These are phyloP conservation scores for Coccomyxa sp. DNA, from an alignment of 139 green algal species.

Conservation along the genomic window DNA sequence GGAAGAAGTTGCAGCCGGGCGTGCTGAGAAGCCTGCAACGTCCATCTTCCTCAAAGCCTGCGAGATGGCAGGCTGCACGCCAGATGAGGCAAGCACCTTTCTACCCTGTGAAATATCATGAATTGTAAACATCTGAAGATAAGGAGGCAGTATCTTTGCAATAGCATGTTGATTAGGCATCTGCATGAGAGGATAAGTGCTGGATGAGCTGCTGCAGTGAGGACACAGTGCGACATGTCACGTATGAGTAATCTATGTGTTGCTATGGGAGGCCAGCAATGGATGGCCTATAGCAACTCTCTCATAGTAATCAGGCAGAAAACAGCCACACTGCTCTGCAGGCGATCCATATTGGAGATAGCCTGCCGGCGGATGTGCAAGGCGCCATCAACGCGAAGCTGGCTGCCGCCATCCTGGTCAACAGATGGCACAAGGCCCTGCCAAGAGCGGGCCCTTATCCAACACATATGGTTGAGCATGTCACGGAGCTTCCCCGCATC, in stretches of 20 bases:
- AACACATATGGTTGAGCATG: background rate
- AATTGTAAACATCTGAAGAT: background rate
- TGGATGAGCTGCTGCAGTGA: too few relatives aligned
- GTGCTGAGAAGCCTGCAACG: conserved; percentile 31
- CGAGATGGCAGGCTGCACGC: conserved; percentile 3
- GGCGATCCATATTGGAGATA: conserved; percentile 26
- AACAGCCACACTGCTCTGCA: background rate
- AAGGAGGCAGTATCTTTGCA: too few relatives aligned
- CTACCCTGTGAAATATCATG: background rate
- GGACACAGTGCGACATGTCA: too few relatives aligned
- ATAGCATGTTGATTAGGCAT: too few relatives aligned
- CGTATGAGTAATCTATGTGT: too few relatives aligned
- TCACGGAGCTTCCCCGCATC: background rate
- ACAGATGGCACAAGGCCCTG: background rate
- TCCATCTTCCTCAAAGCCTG: conserved; percentile 31
- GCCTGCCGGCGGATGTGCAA: conserved; percentile 13
- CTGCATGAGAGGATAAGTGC: too few relatives aligned
- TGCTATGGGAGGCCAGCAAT: too few relatives aligned
- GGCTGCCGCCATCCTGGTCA: conserved; percentile 12
- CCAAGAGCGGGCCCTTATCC: background rate
- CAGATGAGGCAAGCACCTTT: conserved; percentile 2
- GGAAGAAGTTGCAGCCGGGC: conserved; percentile 27
- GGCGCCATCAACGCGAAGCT: conserved; percentile 19
- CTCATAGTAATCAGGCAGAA: too few relatives aligned
- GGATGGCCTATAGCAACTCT: too few relatives aligned